These are phyloP conservation scores for Mytilinidion resinicola DNA, from an alignment of 495 filamentous ascomycete species.

Conservation along the genomic window DNA sequence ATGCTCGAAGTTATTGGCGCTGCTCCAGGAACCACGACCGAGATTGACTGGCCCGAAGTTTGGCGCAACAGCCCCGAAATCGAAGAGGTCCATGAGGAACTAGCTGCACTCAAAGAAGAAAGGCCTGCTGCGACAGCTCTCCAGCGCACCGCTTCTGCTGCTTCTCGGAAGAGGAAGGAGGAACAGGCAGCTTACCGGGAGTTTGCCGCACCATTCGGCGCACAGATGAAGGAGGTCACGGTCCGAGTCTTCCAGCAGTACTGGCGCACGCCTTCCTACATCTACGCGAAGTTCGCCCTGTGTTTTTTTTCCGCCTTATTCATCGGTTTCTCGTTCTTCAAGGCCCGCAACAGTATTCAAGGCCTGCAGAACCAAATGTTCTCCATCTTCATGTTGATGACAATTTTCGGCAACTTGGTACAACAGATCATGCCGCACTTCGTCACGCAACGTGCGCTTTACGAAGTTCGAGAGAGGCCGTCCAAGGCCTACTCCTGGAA, in stretches of 20 bases:
- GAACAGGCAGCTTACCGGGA: conserved; percentile 37
- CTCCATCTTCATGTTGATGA: conserved; percentile 50
- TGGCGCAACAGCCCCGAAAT: conserved; percentile 77
- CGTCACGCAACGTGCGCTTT: conserved; percentile 47
- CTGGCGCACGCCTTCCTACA: conserved; percentile 82
- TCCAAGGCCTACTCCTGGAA: conserved; percentile 53
- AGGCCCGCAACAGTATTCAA: conserved; percentile 60
- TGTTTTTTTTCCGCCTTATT: conserved; percentile 58
- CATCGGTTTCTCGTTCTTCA: conserved; percentile 85
- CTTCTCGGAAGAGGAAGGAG: conserved; percentile 23
- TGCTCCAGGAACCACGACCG: conserved; percentile 68
- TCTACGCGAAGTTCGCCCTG: conserved; percentile 63
- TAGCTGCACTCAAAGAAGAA: conserved; percentile 59
- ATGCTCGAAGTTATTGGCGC: conserved; percentile 93
- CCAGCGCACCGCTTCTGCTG: conserved; percentile 24
- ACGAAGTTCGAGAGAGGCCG: conserved; percentile 49
- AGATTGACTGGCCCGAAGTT: conserved; percentile 74
- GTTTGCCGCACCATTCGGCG: conserved; percentile 37
- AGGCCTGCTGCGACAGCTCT: conserved; percentile 42
- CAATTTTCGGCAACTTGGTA: conserved; percentile 44
- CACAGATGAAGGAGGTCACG: conserved; percentile 50
- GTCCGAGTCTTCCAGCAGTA: conserved; percentile 78
- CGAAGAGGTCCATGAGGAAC: conserved; percentile 57
- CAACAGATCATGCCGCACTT: conserved; percentile 52
- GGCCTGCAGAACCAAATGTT: conserved; percentile 66